These are phyloP conservation scores for Emydomyces testavorans DNA, from an alignment of 2,329 filamentous ascomycete species.

Conservation along the genomic window DNA sequence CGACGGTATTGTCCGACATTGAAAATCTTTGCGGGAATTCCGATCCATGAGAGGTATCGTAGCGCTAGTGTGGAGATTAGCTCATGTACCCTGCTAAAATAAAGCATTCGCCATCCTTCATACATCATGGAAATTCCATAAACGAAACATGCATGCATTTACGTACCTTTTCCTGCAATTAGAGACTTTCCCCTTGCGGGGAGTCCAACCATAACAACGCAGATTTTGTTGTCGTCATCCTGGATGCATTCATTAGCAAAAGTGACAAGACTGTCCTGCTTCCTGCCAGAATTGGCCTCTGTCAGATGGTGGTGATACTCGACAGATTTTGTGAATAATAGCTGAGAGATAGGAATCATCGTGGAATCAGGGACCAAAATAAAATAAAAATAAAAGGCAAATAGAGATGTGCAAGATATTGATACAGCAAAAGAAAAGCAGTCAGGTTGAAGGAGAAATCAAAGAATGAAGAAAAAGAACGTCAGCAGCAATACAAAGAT, in stretches of 20 bases:
- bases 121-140: neutral
- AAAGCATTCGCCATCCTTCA: neutral
- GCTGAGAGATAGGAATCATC: constrained; percentile 1
- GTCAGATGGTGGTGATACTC: neutral
- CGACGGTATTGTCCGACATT: constrained; percentile 96
- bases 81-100: neutral
- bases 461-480: neutral
- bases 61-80: constrained; percentile 47
- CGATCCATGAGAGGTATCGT: constrained; percentile 93
- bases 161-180: constrained; percentile 86
- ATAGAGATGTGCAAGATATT: neutral
- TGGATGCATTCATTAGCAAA: constrained; percentile 34
- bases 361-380: neutral
- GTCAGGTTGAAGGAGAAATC: neutral
- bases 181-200: constrained; percentile 93
- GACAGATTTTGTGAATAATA: neutral
- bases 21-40: constrained; percentile 86
- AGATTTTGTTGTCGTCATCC: constrained; percentile 93
- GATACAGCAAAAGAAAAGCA: neutral
- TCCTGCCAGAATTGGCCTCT: neutral
- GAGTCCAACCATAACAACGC: constrained; percentile 96
- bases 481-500: neutral
- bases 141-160: neutral
- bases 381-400: neutral
- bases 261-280: neutral